Percentiles rank a stretch among this genome's conserved stretches.
Conservation (phyloP, 2,329 filamentous ascomycete genomes). For the Aspergillus sclerotialis region DNA sequence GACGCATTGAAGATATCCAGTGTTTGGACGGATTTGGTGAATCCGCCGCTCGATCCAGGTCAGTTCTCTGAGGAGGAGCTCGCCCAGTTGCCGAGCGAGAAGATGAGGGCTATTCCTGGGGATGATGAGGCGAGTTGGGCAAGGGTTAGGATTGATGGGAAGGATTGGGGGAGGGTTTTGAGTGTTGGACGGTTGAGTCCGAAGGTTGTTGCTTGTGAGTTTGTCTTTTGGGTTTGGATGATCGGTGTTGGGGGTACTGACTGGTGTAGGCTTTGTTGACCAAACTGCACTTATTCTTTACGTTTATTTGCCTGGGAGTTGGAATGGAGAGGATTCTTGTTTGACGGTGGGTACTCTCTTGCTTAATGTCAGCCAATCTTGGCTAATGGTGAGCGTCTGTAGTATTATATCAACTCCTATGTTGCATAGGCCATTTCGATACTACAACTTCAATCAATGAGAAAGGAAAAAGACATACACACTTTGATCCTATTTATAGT, state of each 20-base stretch:
- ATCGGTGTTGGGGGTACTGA: constrained; percentile 4
- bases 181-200: constrained; percentile 86
- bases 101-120: constrained; percentile 58
- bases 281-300: constrained; percentile 41
- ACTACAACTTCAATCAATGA: not conserved
- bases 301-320: constrained; percentile 38
- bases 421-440: constrained; percentile 15
- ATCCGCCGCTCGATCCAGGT: constrained; percentile 76
- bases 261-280: constrained; percentile 34
- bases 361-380: not conserved
- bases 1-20: constrained; percentile 80
- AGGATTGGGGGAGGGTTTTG: constrained; percentile 90
- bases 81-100: constrained; percentile 73
- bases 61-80: constrained; percentile 61
- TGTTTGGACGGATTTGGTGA: constrained; percentile 76
- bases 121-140: constrained; percentile 79
- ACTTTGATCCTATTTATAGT: not conserved
- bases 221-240: not conserved
- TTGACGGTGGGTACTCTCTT: constrained; percentile 34
- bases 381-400: constrained; percentile 1
- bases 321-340: constrained; percentile 38
- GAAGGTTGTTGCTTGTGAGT: constrained; percentile 79
- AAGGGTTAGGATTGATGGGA: constrained; percentile 82
- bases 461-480: too few relatives aligned
- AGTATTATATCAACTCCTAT: constrained; percentile 43